A percentile compares a stretch with the other conserved stretches of the same genome.
Evolutionary conservation across 768 basidiomycete species (phyloP).

Genomic region (Tephrocybe sp.): DNA sequence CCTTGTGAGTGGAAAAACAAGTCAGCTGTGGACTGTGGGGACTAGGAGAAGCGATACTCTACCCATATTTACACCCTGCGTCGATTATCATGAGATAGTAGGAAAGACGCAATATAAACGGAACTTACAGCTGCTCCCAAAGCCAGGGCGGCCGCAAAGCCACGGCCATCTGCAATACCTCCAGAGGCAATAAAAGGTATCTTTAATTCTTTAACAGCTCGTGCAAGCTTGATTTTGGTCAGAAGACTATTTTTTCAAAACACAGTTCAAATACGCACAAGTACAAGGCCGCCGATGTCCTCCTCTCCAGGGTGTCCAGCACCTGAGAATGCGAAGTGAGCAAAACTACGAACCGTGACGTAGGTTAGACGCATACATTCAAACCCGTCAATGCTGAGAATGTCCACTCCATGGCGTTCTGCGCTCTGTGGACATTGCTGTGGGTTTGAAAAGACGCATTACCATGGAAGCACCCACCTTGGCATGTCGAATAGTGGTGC

Average conservation of each 20-base stretch:
- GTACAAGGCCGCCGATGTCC: conserved; percentile 82
- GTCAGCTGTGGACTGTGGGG: conserved; percentile 19
- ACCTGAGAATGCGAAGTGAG: conserved; percentile 44
- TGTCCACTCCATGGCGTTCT: conserved; percentile 77
- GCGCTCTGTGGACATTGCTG: conserved; percentile 38
- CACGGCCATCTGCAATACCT: conserved; percentile 84
- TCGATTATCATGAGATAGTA: not conserved
- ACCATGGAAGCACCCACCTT: conserved; percentile 44
- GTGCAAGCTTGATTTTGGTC: no score
- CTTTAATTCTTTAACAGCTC: conserved; percentile 80
- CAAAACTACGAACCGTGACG: conserved; percentile 5
- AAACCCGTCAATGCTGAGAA: conserved; percentile 87
- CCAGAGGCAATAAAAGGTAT: conserved; percentile 90
- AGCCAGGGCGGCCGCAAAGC: conserved; percentile 77
- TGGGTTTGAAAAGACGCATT: not conserved
- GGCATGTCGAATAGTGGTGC: conserved; percentile 83
- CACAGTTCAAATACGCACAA: no score
- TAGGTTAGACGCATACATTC: conserved; percentile 53
- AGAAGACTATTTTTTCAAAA: no score
- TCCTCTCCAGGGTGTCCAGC: conserved; percentile 95
- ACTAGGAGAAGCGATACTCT: conserved; percentile 6
- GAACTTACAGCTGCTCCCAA: conserved; percentile 73
- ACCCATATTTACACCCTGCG: conserved; percentile 84
- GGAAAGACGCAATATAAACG: not conserved
- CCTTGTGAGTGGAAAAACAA: conserved; percentile 30